Conservation (phyloP, 176 grass and related monocot species). For the Ensete glaucum region DNA sequence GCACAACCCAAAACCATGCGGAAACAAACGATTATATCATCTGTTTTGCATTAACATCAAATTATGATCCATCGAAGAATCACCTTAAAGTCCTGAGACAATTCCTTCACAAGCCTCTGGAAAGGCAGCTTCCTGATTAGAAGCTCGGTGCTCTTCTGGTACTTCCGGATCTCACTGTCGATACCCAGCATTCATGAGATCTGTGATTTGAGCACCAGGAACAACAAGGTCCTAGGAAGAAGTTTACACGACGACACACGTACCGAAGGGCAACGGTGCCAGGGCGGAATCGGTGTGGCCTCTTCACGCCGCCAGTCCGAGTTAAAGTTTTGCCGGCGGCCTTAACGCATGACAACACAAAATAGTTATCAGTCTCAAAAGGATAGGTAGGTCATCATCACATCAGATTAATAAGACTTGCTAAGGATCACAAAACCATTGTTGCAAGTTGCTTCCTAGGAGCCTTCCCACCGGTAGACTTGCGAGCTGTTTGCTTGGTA, state of each 20-base stretch:
- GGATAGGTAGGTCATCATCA: not conserved
- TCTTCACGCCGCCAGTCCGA: constrained; percentile 41
- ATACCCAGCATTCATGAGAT: not conserved
- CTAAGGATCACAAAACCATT: constrained; percentile 13
- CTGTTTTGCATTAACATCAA: not conserved
- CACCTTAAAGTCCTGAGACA: constrained; percentile 49
- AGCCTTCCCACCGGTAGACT: constrained; percentile 37
- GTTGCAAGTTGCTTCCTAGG: constrained; percentile 50
- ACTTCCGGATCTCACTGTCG: constrained; percentile 59
- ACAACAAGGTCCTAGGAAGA: not conserved
- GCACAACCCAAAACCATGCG: not conserved
- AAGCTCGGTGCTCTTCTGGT: constrained; percentile 65
- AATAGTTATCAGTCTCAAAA: not conserved
- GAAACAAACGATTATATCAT: not conserved
- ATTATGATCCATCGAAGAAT: not conserved
- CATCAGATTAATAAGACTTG: not conserved
- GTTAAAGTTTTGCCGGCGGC: constrained; percentile 38
- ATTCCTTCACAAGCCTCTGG: constrained; percentile 61
- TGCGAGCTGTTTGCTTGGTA: constrained; percentile 45
- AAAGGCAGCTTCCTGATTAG: constrained; percentile 67
- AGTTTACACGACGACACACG: not conserved
- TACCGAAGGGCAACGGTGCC: constrained; percentile 43
- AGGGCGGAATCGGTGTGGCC: constrained; percentile 43
- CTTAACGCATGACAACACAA: not conserved
- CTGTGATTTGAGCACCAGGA: not conserved